A percentile compares a stretch with the other conserved stretches of the same genome.
phyloP scores from a whole-genome alignment of 2,329 filamentous ascomycete species.

The Penicillium aurantiogriseum region DNA sequence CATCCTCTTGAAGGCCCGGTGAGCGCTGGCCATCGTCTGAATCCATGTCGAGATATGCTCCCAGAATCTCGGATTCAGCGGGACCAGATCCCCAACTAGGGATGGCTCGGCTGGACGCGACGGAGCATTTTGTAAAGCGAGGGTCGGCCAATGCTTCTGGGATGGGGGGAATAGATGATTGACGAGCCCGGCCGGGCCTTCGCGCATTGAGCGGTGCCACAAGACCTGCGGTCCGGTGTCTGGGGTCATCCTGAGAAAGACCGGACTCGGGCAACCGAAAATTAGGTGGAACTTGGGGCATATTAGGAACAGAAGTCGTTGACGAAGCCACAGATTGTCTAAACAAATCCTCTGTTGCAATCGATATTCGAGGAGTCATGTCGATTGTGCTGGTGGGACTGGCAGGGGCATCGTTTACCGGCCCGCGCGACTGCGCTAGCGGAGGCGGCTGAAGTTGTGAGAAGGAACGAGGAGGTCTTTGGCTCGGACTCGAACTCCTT shows the following conservation, averaged over 20 bases:
- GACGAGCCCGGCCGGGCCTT: slow-evolving; percentile 54
- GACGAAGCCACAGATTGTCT: slow-evolving; percentile 30
- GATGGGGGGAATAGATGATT: slow-evolving; percentile 71
- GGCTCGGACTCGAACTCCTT: slow-evolving; percentile 24
- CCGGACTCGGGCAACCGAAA: slow-evolving; percentile 22
- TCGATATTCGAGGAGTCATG: slow-evolving; percentile 27
- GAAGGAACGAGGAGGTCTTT: slow-evolving; percentile 27
- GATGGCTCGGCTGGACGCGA: slow-evolving; percentile 69
- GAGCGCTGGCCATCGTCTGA: slow-evolving; percentile 25
- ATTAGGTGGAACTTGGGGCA: slow-evolving; percentile 23
- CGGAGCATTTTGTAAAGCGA: slow-evolving; percentile 56
- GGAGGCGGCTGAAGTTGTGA: slow-evolving; percentile 28
- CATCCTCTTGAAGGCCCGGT: slow-evolving; percentile 19
- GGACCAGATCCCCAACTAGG: slow-evolving; percentile 61
- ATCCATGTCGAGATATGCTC: slow-evolving; percentile 32
- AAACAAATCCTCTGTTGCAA: slow-evolving; percentile 31
- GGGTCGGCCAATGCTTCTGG: slow-evolving; percentile 64
- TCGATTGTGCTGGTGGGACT: slow-evolving; percentile 25
- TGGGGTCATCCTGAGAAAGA: slow-evolving; percentile 21
- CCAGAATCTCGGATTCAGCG: slow-evolving; percentile 50
- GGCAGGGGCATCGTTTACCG: slow-evolving; percentile 14
- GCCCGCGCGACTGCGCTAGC: slow-evolving; percentile 17
- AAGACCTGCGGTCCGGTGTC: slow-evolving; percentile 30
- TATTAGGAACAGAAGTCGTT: slow-evolving; percentile 33
- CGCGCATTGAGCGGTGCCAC: slow-evolving; percentile 33